A percentile compares a stretch with the other conserved stretches of the same genome.
phyloP scores from a whole-genome alignment of 2,329 filamentous ascomycete genomes.

The Xylariaceae sp. region DNA sequence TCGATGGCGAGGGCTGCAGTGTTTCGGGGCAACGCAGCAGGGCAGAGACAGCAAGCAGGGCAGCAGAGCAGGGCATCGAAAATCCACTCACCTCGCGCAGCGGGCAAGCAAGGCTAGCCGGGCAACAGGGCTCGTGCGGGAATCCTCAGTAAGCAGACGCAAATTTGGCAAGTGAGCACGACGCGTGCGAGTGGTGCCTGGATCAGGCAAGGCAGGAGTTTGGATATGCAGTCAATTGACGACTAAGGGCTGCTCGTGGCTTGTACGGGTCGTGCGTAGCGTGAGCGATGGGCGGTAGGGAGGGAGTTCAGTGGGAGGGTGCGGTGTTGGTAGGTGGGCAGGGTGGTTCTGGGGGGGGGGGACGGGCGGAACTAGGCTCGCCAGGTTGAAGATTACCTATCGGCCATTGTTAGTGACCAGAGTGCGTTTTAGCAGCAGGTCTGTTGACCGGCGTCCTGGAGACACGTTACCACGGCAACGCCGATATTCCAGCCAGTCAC shows the following conservation, averaged over 20 bases:
- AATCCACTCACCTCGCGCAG: constrained; percentile 33
- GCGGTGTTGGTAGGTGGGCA: neutral
- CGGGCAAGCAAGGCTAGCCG: constrained; percentile 36
- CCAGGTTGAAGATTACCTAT: neutral
- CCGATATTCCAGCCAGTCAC: neutral
- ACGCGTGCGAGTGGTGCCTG: constrained; percentile 28
- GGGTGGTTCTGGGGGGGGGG: neutral
- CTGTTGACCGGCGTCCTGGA: constrained; percentile 13
- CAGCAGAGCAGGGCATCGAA: constrained; percentile 5
- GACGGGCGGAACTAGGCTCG: neutral
- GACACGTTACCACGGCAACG: constrained; percentile 18
- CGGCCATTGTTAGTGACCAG: constrained; percentile 4
- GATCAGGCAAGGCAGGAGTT: constrained; percentile 11
- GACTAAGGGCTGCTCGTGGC: neutral
- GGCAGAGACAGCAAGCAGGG: neutral
- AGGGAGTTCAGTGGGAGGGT: constrained; percentile 6
- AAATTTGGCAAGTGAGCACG: constrained; percentile 33
- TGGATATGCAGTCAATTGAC: constrained; percentile 1
- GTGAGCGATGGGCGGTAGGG: constrained; percentile 1
- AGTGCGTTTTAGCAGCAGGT: constrained; percentile 11
- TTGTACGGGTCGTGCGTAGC: neutral
- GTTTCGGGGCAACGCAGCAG: too few species aligned
- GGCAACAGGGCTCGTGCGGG: constrained; percentile 28
- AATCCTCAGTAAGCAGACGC: constrained; percentile 33
- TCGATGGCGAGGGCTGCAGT: neutral